These are phyloP conservation scores for Coniophora puteana DNA, from an alignment of 1,284 basidiomycete genomes.

Conservation along the genomic window DNA sequence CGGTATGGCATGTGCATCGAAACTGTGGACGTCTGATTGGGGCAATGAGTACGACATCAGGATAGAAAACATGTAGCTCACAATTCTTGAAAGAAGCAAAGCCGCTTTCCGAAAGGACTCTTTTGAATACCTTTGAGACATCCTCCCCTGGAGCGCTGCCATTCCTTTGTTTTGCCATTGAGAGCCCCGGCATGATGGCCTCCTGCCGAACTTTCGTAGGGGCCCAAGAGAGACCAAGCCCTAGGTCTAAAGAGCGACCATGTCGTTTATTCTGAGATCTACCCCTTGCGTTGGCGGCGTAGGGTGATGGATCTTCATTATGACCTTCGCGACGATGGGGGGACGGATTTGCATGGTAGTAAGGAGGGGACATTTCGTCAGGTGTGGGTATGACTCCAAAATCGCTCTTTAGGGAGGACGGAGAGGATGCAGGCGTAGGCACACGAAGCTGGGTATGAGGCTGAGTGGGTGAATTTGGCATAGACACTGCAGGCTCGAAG, in stretches of 20 bases:
- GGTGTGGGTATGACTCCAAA: too few relatives aligned
- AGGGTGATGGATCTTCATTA: slow-evolving; percentile 13
- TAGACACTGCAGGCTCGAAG: slow-evolving; percentile 39
- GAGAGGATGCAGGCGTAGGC: slow-evolving; percentile 3
- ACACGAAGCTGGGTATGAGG: slow-evolving; percentile 7
- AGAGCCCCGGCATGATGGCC: slow-evolving; percentile 47
- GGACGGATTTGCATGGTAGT: too few relatives aligned
- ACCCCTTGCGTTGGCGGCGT: slow-evolving; percentile 10
- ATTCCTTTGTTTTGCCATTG: slow-evolving; percentile 28
- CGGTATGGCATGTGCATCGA: slow-evolving; percentile 69
- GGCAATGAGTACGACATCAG: slow-evolving; percentile 4
- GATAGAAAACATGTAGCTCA: slow-evolving; percentile 31
- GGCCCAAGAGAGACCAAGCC: slow-evolving; percentile 61
- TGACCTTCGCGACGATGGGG: slow-evolving; percentile 20
- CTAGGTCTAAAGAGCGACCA: slow-evolving; percentile 66
- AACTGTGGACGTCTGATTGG: slow-evolving; percentile 55
- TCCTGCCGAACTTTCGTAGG: slow-evolving; percentile 61
- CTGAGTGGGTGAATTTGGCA: slow-evolving; percentile 30
- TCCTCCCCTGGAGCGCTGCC: slow-evolving; percentile 42
- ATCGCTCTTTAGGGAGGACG: slow-evolving; percentile 8
- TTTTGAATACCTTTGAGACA: slow-evolving; percentile 60
- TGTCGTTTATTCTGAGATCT: slow-evolving; percentile 36
- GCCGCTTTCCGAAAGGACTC: slow-evolving; percentile 54
- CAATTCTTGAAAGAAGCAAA: slow-evolving; percentile 69
- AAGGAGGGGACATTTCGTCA: too few relatives aligned